phyloP scores from a whole-genome alignment of 129 eudicot species.

The Pseudognaphalium luteoalbum region DNA sequence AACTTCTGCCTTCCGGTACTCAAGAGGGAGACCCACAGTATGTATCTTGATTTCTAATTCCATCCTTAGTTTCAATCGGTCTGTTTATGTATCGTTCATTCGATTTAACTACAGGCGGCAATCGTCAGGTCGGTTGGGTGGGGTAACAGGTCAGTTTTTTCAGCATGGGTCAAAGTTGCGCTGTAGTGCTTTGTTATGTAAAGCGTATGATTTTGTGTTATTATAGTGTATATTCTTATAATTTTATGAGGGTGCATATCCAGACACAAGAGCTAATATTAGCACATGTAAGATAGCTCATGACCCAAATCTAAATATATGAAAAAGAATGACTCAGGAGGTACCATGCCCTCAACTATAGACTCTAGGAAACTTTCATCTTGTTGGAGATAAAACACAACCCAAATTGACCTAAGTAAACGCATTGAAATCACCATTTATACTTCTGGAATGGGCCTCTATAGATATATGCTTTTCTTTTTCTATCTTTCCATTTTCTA shows the following conservation, averaged over 20 bases:
- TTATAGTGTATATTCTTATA: too few species aligned
- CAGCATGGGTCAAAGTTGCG: too few species aligned
- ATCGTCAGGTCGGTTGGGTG: neutral
- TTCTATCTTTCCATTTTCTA: neutral
- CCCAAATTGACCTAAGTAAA: neutral
- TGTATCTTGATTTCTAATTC: conserved; percentile 14
- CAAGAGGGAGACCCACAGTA: conserved; percentile 90
- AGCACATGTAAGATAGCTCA: too few species aligned
- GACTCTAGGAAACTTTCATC: neutral
- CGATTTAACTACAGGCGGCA: too few species aligned
- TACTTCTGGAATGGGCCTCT: too few species aligned
- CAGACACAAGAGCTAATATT: too few species aligned
- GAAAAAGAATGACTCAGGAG: neutral
- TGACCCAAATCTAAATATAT: too few species aligned
- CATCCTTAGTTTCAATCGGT: neutral
- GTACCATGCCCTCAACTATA: neutral
- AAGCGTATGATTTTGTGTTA: too few species aligned
- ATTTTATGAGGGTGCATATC: too few species aligned
- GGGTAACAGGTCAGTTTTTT: neutral
- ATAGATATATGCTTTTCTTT: neutral
- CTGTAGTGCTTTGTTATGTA: neutral
- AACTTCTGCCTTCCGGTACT: conserved; percentile 95
- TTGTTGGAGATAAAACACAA: neutral
- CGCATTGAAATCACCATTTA: neutral
- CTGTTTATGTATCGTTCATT: neutral